phyloP scores from a whole-genome alignment of 345 rosid genomes.

The Anastatica hierochuntica region DNA sequence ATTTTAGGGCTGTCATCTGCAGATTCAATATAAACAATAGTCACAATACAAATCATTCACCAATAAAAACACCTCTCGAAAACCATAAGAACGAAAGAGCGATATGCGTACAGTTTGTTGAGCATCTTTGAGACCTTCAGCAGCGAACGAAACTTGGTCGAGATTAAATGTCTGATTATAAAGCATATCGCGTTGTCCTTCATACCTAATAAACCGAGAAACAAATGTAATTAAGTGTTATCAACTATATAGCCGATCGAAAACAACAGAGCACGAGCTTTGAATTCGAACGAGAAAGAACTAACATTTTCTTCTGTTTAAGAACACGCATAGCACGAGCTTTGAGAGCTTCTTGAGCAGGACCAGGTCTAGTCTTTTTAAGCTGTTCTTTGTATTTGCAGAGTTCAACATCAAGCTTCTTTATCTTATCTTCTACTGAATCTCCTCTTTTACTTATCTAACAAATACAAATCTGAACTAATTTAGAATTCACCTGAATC shows the following conservation, averaged over 20 bases:
- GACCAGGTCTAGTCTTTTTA: slow-evolving; percentile 86
- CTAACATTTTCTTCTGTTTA: slow-evolving; percentile 86
- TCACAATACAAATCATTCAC: slow-evolving; percentile 10
- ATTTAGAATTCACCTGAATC: neutral
- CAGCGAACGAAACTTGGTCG: slow-evolving; percentile 93
- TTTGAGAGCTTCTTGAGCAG: slow-evolving; percentile 81
- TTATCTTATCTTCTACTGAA: slow-evolving; percentile 75
- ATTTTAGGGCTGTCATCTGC: slow-evolving; percentile 83
- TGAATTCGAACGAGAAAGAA: too few species aligned
- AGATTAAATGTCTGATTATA: slow-evolving; percentile 96
- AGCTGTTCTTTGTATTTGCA: slow-evolving; percentile 70
- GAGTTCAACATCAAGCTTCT: slow-evolving; percentile 72
- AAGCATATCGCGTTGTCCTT: slow-evolving; percentile 96
- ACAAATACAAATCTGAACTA: neutral
- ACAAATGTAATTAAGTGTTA: neutral
- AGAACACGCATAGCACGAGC: slow-evolving; percentile 86
- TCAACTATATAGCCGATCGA: neutral
- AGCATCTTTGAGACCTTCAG: slow-evolving; percentile 96
- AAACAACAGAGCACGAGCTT: too few species aligned
- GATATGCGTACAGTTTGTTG: slow-evolving; percentile 70
- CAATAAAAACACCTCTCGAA: neutral
- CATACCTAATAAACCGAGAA: slow-evolving; percentile 53
- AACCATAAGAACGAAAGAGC: neutral
- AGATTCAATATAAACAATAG: neutral
- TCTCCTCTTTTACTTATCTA: slow-evolving; percentile 90